A percentile compares a stretch with the other conserved stretches of the same genome.
phyloP scores from a whole-genome alignment of 345 rosid genomes.

The Nephelium lappaceum region DNA sequence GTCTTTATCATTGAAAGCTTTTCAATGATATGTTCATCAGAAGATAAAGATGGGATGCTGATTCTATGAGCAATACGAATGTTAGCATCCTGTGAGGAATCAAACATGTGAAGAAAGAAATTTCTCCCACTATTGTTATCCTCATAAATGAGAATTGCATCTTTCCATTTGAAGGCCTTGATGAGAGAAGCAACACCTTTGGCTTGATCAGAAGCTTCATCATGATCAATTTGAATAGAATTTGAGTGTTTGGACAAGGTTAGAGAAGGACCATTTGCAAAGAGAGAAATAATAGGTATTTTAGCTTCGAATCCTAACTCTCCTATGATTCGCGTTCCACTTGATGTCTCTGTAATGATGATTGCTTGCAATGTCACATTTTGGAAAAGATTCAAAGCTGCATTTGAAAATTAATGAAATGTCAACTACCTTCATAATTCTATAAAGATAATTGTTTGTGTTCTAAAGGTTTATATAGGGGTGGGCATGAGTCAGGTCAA shows the following conservation, averaged over 20 bases:
- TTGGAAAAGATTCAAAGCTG: background rate
- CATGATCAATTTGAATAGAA: conserved; percentile 30
- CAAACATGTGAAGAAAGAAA: background rate
- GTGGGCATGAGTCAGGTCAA: too few relatives aligned
- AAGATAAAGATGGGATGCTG: background rate
- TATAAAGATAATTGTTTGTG: too few relatives aligned
- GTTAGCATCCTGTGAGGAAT: conserved; percentile 6
- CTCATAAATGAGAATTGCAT: conserved; percentile 29
- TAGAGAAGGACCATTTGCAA: background rate
- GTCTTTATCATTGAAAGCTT: conserved; percentile 20
- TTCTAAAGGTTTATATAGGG: too few relatives aligned
- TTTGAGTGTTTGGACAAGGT: conserved; percentile 17
- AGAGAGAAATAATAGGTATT: conserved; percentile 26
- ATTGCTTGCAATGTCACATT: background rate
- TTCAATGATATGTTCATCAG: conserved; percentile 13
- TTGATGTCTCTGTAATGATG: background rate
- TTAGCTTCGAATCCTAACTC: conserved; percentile 24
- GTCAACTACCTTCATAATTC: too few relatives aligned
- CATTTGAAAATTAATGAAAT: background rate
- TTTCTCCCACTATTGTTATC: conserved; percentile 34
- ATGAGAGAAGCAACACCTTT: conserved; percentile 28
- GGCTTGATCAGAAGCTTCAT: conserved; percentile 23
- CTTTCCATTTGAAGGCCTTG: conserved; percentile 31
- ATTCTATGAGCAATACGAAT: conserved; percentile 9
- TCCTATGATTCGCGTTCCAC: background rate